phyloP scores from a whole-genome alignment of 1,284 basidiomycete species.

The Boletellus deceptivus region DNA sequence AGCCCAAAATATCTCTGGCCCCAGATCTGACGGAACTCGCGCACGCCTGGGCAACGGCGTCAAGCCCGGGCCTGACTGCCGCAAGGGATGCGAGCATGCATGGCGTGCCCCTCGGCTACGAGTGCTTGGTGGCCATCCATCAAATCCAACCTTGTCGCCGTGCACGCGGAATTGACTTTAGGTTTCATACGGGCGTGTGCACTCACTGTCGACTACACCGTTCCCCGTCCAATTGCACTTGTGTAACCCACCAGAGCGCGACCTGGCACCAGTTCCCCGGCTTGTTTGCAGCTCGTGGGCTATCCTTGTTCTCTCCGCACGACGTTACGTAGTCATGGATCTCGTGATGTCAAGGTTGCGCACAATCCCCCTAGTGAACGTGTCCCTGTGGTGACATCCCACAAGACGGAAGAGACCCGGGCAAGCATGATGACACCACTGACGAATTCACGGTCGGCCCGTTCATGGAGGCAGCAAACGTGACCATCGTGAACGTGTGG shows the following conservation, averaged over 20 bases:
- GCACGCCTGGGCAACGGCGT: constrained; percentile 36
- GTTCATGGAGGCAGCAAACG: constrained; percentile 72
- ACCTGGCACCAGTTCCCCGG: constrained; percentile 44
- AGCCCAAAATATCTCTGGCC: too few species aligned
- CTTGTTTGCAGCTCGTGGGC: constrained; percentile 30
- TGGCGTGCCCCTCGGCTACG: too few species aligned
- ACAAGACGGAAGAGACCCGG: constrained; percentile 61
- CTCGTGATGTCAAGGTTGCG: constrained; percentile 40
- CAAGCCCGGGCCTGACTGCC: constrained; percentile 32
- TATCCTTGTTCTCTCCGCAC: constrained; percentile 5
- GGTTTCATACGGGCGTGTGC: constrained; percentile 41
- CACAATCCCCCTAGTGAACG: constrained; percentile 62
- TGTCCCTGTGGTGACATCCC: constrained; percentile 51
- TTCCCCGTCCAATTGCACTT: constrained; percentile 74
- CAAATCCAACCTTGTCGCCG: constrained; percentile 14
- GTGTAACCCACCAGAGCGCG: constrained; percentile 60
- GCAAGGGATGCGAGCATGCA: too few species aligned
- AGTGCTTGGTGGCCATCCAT: background rate
- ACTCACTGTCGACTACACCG: constrained; percentile 61
- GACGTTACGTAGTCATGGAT: constrained; percentile 32
- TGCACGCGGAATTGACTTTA: constrained; percentile 21
- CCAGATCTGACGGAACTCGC: constrained; percentile 46
- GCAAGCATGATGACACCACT: constrained; percentile 60
- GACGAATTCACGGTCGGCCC: constrained; percentile 75
- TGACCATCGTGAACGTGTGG: constrained; percentile 75